phyloP scores from a whole-genome alignment of 2,329 filamentous ascomycete genomes.

The Pseudogymnoascus sp. region DNA sequence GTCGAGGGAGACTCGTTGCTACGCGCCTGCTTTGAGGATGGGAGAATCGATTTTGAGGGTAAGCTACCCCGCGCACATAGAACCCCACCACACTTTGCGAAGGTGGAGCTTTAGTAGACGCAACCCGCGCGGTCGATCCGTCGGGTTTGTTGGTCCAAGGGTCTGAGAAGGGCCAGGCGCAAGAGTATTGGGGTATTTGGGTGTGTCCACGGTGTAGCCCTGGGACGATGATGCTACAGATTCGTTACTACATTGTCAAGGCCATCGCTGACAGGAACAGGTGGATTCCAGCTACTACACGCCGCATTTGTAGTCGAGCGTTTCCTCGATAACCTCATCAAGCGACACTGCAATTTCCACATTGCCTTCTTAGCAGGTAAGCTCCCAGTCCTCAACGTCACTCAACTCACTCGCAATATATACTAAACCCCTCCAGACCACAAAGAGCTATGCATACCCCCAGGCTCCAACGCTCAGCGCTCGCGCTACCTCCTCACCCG shows the following conservation, averaged over 20 bases:
- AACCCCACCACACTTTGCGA: neutral
- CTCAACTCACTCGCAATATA: neutral
- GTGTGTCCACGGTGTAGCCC: neutral
- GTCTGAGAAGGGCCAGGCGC: neutral
- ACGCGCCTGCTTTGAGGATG: constrained; percentile 51
- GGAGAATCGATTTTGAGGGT: constrained; percentile 54
- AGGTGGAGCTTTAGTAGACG: neutral
- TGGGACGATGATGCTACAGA: neutral
- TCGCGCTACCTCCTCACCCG: constrained; percentile 50
- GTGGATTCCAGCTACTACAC: constrained; percentile 63
- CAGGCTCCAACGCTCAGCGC: constrained; percentile 26
- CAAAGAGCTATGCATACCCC: constrained; percentile 47
- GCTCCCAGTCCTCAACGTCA: neutral
- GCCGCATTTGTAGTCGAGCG: constrained; percentile 60
- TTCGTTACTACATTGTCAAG: neutral
- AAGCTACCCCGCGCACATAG: constrained; percentile 14
- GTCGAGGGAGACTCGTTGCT: constrained; percentile 69
- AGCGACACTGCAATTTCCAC: constrained; percentile 62
- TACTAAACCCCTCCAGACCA: constrained; percentile 30
- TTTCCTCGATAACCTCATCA: constrained; percentile 51
- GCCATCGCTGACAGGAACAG: constrained; percentile 22
- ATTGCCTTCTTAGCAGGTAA: constrained; percentile 52
- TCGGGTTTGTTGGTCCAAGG: neutral
- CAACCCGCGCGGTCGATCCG: neutral
- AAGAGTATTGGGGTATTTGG: neutral